Evolutionary conservation across 768 basidiomycete genomes (phyloP).

Genomic region (Tylopilus balloui): DNA sequence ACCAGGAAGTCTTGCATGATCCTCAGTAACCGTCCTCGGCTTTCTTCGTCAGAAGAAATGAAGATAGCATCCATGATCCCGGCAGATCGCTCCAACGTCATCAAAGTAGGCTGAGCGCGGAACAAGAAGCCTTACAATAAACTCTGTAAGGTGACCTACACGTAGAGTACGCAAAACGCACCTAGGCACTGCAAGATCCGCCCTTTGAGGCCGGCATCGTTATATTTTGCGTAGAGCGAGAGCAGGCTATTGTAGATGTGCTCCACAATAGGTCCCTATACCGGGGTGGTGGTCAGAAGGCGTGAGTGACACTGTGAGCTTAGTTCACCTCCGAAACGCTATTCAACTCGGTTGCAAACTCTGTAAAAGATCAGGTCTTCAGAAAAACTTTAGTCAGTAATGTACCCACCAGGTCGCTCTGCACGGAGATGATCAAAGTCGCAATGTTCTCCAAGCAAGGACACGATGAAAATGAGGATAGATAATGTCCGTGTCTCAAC

Average conservation of each 20-base stretch:
- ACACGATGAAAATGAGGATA: conserved; percentile 78
- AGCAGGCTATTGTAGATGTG: conserved; percentile 75
- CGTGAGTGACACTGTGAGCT: not conserved
- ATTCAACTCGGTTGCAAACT: conserved; percentile 52
- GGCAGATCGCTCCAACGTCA: conserved; percentile 77
- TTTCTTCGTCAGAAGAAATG: conserved; percentile 64
- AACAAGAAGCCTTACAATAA: conserved; percentile 72
- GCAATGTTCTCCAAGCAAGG: conserved; percentile 84
- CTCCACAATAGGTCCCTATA: conserved; percentile 69
- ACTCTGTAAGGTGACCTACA: not conserved
- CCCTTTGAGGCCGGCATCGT: conserved; percentile 54
- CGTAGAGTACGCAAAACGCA: conserved; percentile 29
- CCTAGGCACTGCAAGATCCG: conserved; percentile 84
- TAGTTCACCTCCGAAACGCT: conserved; percentile 49
- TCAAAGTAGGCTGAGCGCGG: conserved; percentile 85
- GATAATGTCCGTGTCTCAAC: conserved; percentile 53
- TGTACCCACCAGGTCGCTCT: conserved; percentile 53
- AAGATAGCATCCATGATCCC: conserved; percentile 90
- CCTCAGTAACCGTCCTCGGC: conserved; percentile 67
- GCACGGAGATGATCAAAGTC: conserved; percentile 74
- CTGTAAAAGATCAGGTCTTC: conserved; percentile 31
- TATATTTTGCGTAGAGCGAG: conserved; percentile 64
- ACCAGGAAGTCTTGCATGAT: conserved; percentile 91
- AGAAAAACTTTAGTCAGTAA: no score
- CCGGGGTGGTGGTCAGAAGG: not conserved